Evolutionary conservation across 169 alveolate genomes (phyloP), one percentile per base, ranked within the genome.

Genomic region (Plasmodium knowlesi): DNA sequence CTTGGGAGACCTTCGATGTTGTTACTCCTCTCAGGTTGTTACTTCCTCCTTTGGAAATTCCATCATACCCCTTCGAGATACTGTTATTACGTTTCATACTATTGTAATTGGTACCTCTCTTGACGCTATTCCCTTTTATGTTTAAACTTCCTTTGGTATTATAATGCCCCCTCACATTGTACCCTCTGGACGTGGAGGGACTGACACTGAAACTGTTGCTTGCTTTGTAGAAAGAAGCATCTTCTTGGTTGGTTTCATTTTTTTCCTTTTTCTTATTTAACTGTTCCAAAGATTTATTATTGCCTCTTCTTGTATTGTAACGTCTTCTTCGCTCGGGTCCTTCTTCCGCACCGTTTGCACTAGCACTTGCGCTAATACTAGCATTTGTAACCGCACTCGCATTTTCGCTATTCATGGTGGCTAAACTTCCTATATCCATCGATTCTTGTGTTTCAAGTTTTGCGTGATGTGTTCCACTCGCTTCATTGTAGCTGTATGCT

Each of bases 281-380:
- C 14, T 76, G 86, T 4, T 72, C 43, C 1, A 43, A 5, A 0
- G 73, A 74, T 22, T 73, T 73, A 32, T 32, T 32, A 19, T 37
- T 85, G 1, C 85, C 50, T 22, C 86, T 73, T 74, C 93, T 39
- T n/a, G 93, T 85, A 22, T 85, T 85, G 53, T 85, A 85, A 32
- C 93, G 34, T 19, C 93, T 74, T 25, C 54, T 76, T 85, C 32
- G 53, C 16, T 74, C 67, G 12, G 67, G 39, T 32, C 32, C 25
- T 9, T 76, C 93, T 74, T 28, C 30, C 16, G 32, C 61, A 1
- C 76, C 84, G 53, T 85, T 73, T 0, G 54, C 14, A 30, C 57
- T 85, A 1, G 61, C 74, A 50, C 61, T 85, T 14, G 61, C 61
- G 61, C 61, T 50, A 50, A 50, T 50, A 16, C 61, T 50, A 50